A percentile compares a stretch with the other conserved stretches of the same genome.
Conservation (phyloP, 805 yeast genomes). For the Debaryomyces tyrocola region DNA sequence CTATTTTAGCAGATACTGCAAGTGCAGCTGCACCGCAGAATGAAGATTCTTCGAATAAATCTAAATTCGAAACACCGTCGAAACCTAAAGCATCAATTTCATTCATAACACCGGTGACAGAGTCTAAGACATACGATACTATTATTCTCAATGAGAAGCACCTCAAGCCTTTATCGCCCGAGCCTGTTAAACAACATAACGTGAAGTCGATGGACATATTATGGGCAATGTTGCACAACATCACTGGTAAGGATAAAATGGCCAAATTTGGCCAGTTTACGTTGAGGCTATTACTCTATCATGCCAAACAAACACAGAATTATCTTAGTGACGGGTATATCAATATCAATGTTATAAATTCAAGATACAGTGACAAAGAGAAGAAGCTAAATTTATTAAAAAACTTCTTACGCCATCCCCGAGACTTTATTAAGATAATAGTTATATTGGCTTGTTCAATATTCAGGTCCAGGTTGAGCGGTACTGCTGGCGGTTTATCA, state of each 20-base stretch:
- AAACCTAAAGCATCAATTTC: slow-evolving; percentile 4
- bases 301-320: slow-evolving; percentile 41
- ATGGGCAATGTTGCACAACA: slow-evolving; percentile 50
- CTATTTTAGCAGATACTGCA: slow-evolving; percentile 7
- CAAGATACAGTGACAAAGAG: slow-evolving; percentile 29
- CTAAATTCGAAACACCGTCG: slow-evolving; percentile 13
- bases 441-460: slow-evolving; percentile 37
- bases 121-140: slow-evolving; percentile 1
- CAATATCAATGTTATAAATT: slow-evolving; percentile 30
- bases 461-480: slow-evolving; percentile 41
- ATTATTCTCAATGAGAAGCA: background rate
- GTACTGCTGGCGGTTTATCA: slow-evolving; percentile 47
- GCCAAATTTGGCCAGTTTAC: slow-evolving; percentile 65
- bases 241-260: slow-evolving; percentile 71
- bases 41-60: slow-evolving; percentile 3
- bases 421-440: slow-evolving; percentile 33
- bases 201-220: slow-evolving; percentile 43
- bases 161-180: background rate
- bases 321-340: slow-evolving; percentile 33
- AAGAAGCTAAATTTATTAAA: slow-evolving; percentile 33
- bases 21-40: slow-evolving; percentile 5
- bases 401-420: slow-evolving; percentile 38
- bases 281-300: slow-evolving; percentile 50
- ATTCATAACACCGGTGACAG: slow-evolving; percentile 6
- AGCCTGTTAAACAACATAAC: background rate